phyloP scores from a whole-genome alignment of 2,329 filamentous ascomycete genomes.

The Aphanocladium album region DNA sequence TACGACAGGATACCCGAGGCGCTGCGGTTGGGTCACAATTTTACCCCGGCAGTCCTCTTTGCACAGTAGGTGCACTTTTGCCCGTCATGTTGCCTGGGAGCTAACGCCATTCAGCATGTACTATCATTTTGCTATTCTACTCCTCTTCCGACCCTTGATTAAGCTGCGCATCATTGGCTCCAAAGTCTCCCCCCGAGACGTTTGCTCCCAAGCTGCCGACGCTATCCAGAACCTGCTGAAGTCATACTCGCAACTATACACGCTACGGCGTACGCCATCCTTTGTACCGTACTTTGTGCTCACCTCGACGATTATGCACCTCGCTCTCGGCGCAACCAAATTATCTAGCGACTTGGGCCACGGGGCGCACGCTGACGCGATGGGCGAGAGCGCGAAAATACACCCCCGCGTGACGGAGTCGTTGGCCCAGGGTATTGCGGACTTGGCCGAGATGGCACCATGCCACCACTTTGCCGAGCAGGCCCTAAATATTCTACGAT shows the following conservation, averaged over 20 bases:
- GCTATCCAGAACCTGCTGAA: conserved; percentile 52
- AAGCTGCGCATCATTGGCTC: conserved; percentile 60
- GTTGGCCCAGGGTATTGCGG: conserved; percentile 50
- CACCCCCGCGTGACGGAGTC: conserved; percentile 38
- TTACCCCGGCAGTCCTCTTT: conserved; percentile 67
- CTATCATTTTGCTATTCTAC: conserved; percentile 63
- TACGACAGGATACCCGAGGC: conserved; percentile 62
- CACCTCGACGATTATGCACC: conserved; percentile 56
- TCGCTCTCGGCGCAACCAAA: conserved; percentile 44
- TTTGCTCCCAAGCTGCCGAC: conserved; percentile 58
- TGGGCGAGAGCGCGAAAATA: conserved; percentile 29
- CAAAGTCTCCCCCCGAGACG: conserved; percentile 57
- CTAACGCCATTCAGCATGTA: conserved; percentile 51
- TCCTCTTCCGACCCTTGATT: conserved; percentile 70
- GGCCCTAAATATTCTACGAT: conserved; percentile 54
- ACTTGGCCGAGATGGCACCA: conserved; percentile 56
- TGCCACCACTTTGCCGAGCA: conserved; percentile 58
- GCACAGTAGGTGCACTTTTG: conserved; percentile 55
- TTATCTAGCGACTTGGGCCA: conserved; percentile 19
- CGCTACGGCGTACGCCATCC: conserved; percentile 52
- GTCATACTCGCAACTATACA: conserved; percentile 56
- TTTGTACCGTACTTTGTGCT: conserved; percentile 60
- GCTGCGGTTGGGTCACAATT: conserved; percentile 60
- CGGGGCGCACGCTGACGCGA: conserved; percentile 20
- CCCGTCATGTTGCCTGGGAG: not conserved